Conservation (phyloP, 495 filamentous ascomycete genomes). For the Astrothelium macrocarpum region DNA sequence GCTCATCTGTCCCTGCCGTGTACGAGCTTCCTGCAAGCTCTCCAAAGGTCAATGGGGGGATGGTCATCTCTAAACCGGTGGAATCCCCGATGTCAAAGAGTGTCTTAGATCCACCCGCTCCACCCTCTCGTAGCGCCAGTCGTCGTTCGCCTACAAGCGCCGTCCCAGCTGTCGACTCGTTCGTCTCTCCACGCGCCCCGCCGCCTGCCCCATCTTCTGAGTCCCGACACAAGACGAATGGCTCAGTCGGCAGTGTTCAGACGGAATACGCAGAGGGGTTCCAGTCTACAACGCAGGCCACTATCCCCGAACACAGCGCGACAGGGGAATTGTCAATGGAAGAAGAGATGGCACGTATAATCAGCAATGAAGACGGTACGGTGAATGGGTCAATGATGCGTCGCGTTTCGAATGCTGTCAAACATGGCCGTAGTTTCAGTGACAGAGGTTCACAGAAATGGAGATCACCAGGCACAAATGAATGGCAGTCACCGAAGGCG, state of each 20-base stretch:
- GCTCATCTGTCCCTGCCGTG: conserved; percentile 14
- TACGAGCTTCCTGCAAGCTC: conserved; percentile 7
- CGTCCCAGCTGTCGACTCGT: conserved; percentile 43
- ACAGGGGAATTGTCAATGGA: conserved; percentile 80
- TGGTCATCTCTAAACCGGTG: conserved; percentile 24
- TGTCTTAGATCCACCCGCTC: conserved; percentile 20
- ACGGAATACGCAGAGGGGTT: conserved; percentile 20
- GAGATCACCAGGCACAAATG: conserved; percentile 46
- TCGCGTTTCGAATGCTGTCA: conserved; percentile 82
- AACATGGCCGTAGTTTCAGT: conserved; percentile 87
- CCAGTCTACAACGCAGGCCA: conserved; percentile 31
- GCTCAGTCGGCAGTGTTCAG: conserved; percentile 44
- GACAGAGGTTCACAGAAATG: conserved; percentile 61
- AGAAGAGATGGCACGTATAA: conserved; percentile 77
- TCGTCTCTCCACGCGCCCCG: conserved; percentile 52
- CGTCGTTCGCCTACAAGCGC: conserved; percentile 35
- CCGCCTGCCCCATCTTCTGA: conserved; percentile 44
- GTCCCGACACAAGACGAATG: conserved; percentile 41
- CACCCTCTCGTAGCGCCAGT: conserved; percentile 29
- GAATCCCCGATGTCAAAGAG: conserved; percentile 32
- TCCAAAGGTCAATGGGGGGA: conserved; percentile 19
- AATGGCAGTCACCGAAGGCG: conserved; percentile 48
- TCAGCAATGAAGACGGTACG: conserved; percentile 54
- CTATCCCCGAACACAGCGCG: conserved; percentile 60
- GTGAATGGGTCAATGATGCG: conserved; percentile 61